Evolutionary conservation across 129 eudicot species (phyloP).

Genomic region (Solidago caesia): DNA sequence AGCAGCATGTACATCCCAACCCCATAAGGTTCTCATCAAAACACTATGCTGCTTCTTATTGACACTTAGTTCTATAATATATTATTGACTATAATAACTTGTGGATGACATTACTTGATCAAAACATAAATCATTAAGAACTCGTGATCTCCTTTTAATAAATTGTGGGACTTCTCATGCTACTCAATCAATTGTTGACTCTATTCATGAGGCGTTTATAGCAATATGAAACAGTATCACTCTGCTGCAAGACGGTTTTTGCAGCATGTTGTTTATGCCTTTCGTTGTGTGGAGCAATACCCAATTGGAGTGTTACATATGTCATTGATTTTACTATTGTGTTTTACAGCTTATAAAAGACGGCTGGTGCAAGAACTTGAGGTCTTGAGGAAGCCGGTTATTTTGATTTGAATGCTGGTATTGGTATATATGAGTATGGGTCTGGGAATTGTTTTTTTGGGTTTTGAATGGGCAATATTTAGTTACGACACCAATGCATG

Average conservation of each 20-base stretch:
- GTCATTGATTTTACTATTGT: conserved; percentile 70
- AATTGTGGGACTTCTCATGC: conserved; percentile 15
- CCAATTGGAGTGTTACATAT: conserved; percentile 43
- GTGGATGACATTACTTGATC: conserved; percentile 1
- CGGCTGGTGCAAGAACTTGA: conserved; percentile 93
- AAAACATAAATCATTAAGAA: not conserved
- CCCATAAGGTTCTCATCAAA: too few species aligned
- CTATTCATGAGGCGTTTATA: conserved; percentile 18
- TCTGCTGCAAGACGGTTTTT: conserved; percentile 25
- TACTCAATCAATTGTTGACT: not conserved
- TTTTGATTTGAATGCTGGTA: conserved; percentile 45
- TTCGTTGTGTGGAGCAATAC: conserved; percentile 40
- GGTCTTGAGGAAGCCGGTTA: conserved; percentile 80
- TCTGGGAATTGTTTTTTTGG: conserved; percentile 44
- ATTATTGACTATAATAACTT: conserved; percentile 1
- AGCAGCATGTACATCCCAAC: too few species aligned
- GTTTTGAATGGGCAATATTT: conserved; percentile 31
- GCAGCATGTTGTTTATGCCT: conserved; percentile 28
- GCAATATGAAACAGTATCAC: conserved; percentile 19
- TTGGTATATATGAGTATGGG: conserved; percentile 43
- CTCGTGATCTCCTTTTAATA: not conserved
- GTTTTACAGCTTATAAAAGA: conserved; percentile 77
- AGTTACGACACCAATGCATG: conserved; percentile 19
- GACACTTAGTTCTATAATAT: not conserved
- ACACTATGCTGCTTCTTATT: too few species aligned